These are phyloP conservation scores for Volvariella surrecta DNA, from an alignment of 1,284 basidiomycete genomes.

Conservation along the genomic window DNA sequence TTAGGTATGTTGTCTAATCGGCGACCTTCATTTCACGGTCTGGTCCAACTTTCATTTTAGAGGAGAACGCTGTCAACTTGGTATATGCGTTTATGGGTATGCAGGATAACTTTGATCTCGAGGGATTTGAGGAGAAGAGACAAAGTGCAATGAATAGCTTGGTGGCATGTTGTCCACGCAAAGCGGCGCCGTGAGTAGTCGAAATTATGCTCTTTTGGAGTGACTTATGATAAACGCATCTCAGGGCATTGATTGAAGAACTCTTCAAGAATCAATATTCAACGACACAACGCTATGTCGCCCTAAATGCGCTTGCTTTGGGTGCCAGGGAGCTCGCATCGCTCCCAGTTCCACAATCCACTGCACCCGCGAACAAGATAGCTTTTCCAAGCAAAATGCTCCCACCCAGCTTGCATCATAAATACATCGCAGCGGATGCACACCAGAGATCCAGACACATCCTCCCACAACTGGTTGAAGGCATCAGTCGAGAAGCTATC, in stretches of 20 bases:
- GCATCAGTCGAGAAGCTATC: slow-evolving; percentile 50
- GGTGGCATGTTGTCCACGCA: slow-evolving; percentile 68
- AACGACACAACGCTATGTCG: slow-evolving; percentile 72
- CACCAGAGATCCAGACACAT: slow-evolving; percentile 13
- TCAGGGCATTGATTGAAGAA: slow-evolving; percentile 85
- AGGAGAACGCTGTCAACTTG: slow-evolving; percentile 85
- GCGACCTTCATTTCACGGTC: slow-evolving; percentile 1
- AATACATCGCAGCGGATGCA: slow-evolving; percentile 43
- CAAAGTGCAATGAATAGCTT: slow-evolving; percentile 75
- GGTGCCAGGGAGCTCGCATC: slow-evolving; percentile 82
- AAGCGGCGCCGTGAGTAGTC: slow-evolving; percentile 68
- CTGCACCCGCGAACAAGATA: slow-evolving; percentile 28
- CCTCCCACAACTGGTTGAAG: slow-evolving; percentile 48
- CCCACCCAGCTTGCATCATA: slow-evolving; percentile 60
- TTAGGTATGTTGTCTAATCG: slow-evolving; percentile 43
- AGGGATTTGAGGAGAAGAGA: slow-evolving; percentile 71
- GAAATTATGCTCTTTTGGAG: not conserved
- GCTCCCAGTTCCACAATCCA: slow-evolving; percentile 41
- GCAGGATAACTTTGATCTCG: slow-evolving; percentile 79
- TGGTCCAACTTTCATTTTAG: slow-evolving; percentile 26
- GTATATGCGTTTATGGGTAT: slow-evolving; percentile 67
- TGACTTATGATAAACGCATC: slow-evolving; percentile 5
- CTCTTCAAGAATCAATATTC: slow-evolving; percentile 93
- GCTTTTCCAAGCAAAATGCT: slow-evolving; percentile 76
- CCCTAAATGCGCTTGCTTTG: slow-evolving; percentile 80